These are phyloP conservation scores for Coemansia sp. DNA, from an alignment of 371 early-diverging fungal species.

Conservation along the genomic window DNA sequence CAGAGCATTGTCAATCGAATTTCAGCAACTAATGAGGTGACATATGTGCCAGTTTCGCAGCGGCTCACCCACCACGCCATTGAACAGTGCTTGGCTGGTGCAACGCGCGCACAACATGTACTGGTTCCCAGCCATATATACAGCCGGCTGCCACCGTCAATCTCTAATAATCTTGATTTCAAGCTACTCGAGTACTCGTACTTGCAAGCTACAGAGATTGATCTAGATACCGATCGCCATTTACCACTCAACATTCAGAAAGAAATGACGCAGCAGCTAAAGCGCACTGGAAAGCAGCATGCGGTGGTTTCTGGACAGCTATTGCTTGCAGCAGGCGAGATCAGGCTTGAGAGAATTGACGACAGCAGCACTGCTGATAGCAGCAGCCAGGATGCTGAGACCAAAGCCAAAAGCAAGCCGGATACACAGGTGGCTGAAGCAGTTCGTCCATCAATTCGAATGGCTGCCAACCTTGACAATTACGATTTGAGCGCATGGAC, in stretches of 20 bases:
- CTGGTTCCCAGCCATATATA: conserved; percentile 41
- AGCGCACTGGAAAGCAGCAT: conserved; percentile 38
- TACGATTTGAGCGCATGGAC: conserved; percentile 29
- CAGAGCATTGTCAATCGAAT: conserved; percentile 39
- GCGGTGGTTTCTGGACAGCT: conserved; percentile 35
- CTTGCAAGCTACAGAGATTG: conserved; percentile 43
- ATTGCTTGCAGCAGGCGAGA: conserved; percentile 39
- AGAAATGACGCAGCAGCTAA: conserved; percentile 39
- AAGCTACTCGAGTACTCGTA: conserved; percentile 38
- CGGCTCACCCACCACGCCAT: conserved; percentile 36
- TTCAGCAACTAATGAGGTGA: conserved; percentile 22
- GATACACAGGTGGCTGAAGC: neutral
- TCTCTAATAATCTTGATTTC: conserved; percentile 21
- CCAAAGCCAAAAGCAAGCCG: neutral
- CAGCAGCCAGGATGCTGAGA: neutral
- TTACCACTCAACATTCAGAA: conserved; percentile 40
- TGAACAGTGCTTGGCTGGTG: conserved; percentile 35
- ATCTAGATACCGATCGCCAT: conserved; percentile 46
- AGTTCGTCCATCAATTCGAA: neutral
- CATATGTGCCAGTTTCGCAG: conserved; percentile 34
- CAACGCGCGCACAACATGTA: conserved; percentile 37
- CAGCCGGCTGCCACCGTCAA: conserved; percentile 24
- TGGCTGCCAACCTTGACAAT: neutral
- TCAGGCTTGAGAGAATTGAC: conserved; percentile 21
- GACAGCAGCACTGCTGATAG: neutral